A percentile compares a stretch with the other conserved stretches of the same genome.
phyloP scores from a whole-genome alignment of 2,329 filamentous ascomycete genomes.

The Cladosporium velox region DNA sequence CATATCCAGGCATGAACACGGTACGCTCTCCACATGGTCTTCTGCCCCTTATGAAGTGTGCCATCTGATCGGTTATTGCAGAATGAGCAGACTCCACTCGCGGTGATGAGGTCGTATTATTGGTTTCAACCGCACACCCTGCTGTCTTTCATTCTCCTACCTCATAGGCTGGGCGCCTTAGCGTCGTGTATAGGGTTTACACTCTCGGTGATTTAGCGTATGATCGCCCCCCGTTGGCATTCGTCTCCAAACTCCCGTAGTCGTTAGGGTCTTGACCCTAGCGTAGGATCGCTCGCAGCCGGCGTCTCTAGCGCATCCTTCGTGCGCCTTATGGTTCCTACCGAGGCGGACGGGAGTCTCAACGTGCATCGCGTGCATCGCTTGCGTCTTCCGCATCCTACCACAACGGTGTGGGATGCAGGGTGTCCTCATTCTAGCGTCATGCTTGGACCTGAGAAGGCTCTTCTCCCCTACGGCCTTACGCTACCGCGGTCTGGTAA shows the following conservation, averaged over 20 bases:
- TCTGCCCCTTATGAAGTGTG: background rate
- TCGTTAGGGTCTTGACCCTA: background rate
- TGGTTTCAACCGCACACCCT: background rate
- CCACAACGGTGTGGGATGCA: background rate
- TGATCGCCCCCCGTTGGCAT: background rate
- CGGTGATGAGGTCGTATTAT: background rate
- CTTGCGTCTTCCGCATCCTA: background rate
- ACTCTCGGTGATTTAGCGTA: background rate
- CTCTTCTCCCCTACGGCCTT: background rate
- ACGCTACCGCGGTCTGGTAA: background rate
- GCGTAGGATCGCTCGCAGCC: background rate
- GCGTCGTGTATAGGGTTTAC: background rate
- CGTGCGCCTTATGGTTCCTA: background rate
- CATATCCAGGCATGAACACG: background rate
- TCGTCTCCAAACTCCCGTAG: conserved; percentile 1
- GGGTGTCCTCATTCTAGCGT: background rate
- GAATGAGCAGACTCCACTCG: conserved; percentile 7
- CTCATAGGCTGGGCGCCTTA: background rate
- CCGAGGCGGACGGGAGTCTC: conserved; percentile 1
- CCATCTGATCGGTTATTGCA: background rate
- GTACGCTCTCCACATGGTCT: background rate
- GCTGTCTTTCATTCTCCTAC: background rate
- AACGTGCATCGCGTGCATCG: conserved; percentile 9
- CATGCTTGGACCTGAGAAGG: background rate
- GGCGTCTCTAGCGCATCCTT: conserved; percentile 11